These are phyloP conservation scores for Neurospora africana DNA, from an alignment of 495 filamentous ascomycete species.

Conservation along the genomic window DNA sequence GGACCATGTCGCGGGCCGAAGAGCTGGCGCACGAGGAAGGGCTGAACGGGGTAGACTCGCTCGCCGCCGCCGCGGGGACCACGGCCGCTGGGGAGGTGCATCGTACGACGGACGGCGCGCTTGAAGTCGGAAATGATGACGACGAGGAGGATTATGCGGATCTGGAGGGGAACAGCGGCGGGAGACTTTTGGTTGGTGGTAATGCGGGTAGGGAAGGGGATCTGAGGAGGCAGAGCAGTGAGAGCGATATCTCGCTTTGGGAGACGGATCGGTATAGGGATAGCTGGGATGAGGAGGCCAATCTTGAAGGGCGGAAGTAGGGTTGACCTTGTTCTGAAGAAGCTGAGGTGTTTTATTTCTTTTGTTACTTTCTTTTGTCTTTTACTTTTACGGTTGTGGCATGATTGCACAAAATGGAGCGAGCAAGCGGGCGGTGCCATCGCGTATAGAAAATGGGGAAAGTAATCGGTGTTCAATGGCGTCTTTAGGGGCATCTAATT, in stretches of 20 bases:
- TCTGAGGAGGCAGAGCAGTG: conserved; percentile 4
- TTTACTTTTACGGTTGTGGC: not conserved
- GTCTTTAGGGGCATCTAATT: not conserved
- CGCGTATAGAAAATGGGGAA: not conserved
- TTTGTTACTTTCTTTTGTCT: not conserved
- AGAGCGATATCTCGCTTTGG: conserved; percentile 53
- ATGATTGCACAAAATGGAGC: not conserved
- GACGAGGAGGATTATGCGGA: conserved; percentile 12
- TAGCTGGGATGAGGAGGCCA: conserved; percentile 17
- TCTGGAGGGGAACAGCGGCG: not conserved
- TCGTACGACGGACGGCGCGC: conserved; percentile 6
- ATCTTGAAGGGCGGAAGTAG: not conserved
- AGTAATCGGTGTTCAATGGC: not conserved
- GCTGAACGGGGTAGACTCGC: conserved; percentile 21
- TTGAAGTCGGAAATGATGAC: conserved; percentile 19
- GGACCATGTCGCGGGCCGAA: conserved; percentile 71
- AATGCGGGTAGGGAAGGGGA: not conserved
- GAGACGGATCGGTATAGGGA: conserved; percentile 32
- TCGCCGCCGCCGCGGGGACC: conserved; percentile 8
- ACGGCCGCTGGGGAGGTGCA: conserved; percentile 1
- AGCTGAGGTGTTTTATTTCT: not conserved
- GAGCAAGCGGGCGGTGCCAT: not conserved
- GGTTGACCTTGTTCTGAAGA: not conserved
- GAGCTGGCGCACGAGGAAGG: conserved; percentile 77
- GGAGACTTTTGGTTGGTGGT: not conserved